Base-by-base conservation (phyloP, 192 early-diverging fungal genomes). In the Entomortierella chlamydospora region DNA sequence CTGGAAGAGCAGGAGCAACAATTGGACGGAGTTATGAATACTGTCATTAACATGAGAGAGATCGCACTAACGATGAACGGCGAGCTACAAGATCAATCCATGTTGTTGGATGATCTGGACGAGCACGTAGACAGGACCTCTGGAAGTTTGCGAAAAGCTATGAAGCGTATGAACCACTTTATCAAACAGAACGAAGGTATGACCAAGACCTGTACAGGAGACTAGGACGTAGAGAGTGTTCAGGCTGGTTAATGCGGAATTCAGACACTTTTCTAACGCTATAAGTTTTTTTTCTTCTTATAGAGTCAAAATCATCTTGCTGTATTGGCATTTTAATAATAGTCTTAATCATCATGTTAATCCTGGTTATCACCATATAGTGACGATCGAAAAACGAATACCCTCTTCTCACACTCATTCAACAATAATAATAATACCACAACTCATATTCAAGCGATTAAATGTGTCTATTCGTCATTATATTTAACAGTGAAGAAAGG, bases 1-100 rank as follows among this genome's bases (percentile, higher is more conserved):
- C 76, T 90, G 64, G 78, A 85, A 65, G 87, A 90, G 41, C 88
- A 90, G 62, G 88, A 90, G 57, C 72, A 82, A 10, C 88, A 90
- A 52, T 42, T 90, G 62, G 87, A 90, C 37, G 63, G 70, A n/a
- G 84, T 90, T 22, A 81, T 83, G 70, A 83, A 83, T 51, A 90
- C 88, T 20, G 68, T 88, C 2, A 56, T 81, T 12, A 88, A 90
- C 56, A 78, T 90, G 59, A 82, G 86, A 33, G 88, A 86, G n/a
- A 90, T 88, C 76, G 88, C 88, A 22, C 65, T 79, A 2, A 87
- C 85, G 0, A 88, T 90, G 83, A 80, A 88, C 49, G 22, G 50
- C 53, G 88, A 90, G 62, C 72, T 90, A 11, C 82, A 87, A 20
- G 85, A 90, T 58, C 88, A 90, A 55, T 84, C 82, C 2, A 64